Conservation (phyloP, 2,329 filamentous ascomycete species). For the Tolypocladium ovalisporum region DNA sequence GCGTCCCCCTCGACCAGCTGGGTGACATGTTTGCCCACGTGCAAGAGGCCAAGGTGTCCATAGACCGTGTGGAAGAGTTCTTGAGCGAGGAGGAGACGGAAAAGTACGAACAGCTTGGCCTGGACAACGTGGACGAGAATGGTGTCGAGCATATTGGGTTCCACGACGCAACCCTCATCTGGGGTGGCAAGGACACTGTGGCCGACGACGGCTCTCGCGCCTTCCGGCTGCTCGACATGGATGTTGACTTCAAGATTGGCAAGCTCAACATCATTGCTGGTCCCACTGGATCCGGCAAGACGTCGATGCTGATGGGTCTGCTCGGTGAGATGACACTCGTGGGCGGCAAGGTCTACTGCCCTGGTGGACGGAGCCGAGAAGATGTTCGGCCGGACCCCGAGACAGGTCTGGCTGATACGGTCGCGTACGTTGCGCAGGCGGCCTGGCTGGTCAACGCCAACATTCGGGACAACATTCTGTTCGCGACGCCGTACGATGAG, state of each 20-base stretch:
- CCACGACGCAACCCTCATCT: slow-evolving; percentile 74
- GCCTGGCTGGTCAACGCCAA: slow-evolving; percentile 95
- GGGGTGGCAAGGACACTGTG: slow-evolving; percentile 61
- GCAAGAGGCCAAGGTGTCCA: slow-evolving; percentile 91
- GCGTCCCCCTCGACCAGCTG: slow-evolving; percentile 87
- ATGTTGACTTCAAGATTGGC: slow-evolving; percentile 74
- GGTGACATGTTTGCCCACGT: slow-evolving; percentile 99
- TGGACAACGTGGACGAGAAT: slow-evolving; percentile 56
- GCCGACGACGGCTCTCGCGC: slow-evolving; percentile 57
- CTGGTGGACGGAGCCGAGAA: slow-evolving; percentile 75
- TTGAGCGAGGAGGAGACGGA: slow-evolving; percentile 89
- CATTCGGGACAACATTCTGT: slow-evolving; percentile 92
- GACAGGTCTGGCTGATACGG: slow-evolving; percentile 79
- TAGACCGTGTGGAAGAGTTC: slow-evolving; percentile 94
- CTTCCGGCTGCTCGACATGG: slow-evolving; percentile 73
- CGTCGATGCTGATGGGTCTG: slow-evolving; percentile 88
- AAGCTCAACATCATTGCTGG: slow-evolving; percentile 89
- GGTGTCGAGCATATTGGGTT: slow-evolving; percentile 74
- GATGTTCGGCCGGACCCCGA: slow-evolving; percentile 72
- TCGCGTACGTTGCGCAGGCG: slow-evolving; percentile 93
- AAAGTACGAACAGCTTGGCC: slow-evolving; percentile 77
- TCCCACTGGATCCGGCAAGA: slow-evolving; percentile 90
- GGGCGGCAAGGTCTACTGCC: slow-evolving; percentile 70
- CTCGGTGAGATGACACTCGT: slow-evolving; percentile 91
- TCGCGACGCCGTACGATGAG: slow-evolving; percentile 70